Evolutionary conservation across 129 eudicot species (phyloP).

Genomic region (Pseudognaphalium luteoalbum): DNA sequence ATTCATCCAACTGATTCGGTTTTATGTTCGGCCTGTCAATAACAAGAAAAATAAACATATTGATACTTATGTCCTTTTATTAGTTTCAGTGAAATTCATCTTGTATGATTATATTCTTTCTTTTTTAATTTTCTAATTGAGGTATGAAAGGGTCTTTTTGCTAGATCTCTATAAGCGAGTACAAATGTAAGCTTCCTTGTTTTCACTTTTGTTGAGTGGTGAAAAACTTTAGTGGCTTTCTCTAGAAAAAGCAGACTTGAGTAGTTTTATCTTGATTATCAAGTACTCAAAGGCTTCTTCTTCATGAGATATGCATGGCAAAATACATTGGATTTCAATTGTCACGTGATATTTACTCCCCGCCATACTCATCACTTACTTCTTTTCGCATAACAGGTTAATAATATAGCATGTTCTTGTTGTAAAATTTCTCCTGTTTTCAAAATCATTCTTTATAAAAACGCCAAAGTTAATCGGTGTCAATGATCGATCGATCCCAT

Average conservation of each 20-base stretch:
- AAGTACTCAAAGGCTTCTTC: slow-evolving; percentile 33
- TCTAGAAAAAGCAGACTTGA: slow-evolving; percentile 56
- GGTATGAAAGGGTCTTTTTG: slow-evolving; percentile 15
- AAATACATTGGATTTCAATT: slow-evolving; percentile 14
- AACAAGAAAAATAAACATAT: too few species aligned
- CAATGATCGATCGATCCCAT: too few species aligned
- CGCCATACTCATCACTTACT: neutral
- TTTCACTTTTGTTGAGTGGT: slow-evolving; percentile 48
- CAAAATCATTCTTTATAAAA: neutral
- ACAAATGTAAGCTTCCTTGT: slow-evolving; percentile 14
- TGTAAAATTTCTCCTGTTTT: neutral
- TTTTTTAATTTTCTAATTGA: neutral
- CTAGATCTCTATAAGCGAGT: slow-evolving; percentile 24
- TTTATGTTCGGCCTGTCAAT: too few species aligned
- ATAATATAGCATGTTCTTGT: neutral
- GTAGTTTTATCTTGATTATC: slow-evolving; percentile 57
- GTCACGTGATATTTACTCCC: slow-evolving; percentile 18
- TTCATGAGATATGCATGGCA: slow-evolving; percentile 34
- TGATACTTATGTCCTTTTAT: too few species aligned
- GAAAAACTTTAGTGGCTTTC: slow-evolving; percentile 48
- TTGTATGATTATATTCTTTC: too few species aligned
- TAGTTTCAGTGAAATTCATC: too few species aligned
- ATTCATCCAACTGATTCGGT: too few species aligned
- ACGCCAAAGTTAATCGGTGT: neutral
- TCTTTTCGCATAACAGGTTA: neutral